Conservation (phyloP, 768 basidiomycete species). For the Boletales sp. region DNA sequence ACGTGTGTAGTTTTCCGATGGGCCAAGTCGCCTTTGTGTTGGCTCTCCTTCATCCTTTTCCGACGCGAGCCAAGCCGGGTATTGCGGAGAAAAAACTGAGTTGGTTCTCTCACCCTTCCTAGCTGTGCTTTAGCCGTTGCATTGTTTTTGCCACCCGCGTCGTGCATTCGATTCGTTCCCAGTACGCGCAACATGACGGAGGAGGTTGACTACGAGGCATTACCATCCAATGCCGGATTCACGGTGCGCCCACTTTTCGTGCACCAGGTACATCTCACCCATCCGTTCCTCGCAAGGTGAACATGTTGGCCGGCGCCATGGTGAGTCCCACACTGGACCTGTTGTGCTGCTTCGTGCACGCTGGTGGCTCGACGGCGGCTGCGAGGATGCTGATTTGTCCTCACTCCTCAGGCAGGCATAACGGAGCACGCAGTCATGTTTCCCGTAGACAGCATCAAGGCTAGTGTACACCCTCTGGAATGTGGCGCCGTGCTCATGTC, state of each 20-base stretch:
- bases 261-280: conserved; percentile 12
- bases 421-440: conserved; percentile 99
- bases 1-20: no score
- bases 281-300: conserved; percentile 53
- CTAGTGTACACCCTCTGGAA: conserved; percentile 34
- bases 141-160: conserved; percentile 2
- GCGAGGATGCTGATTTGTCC: conserved; percentile 14
- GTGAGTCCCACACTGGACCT: conserved; percentile 45
- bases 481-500: conserved; percentile 1
- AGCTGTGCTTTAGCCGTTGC: neutral
- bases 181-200: conserved; percentile 30
- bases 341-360: neutral
- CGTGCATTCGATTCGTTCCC: conserved; percentile 4
- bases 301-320: conserved; percentile 96
- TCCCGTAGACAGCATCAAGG: conserved; percentile 98
- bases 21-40: no score
- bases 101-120: conserved; percentile 5
- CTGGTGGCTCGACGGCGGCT: neutral
- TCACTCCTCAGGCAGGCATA: conserved; percentile 83
- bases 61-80: neutral
- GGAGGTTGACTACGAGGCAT: conserved; percentile 60
- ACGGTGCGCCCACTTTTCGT: conserved; percentile 40
- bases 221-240: conserved; percentile 76
- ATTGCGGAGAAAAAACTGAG: conserved; percentile 5
- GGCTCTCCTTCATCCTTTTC: no score